Percentiles rank a stretch among this genome's conserved stretches.
Conservation (phyloP, 2,329 filamentous ascomycete species). For the Sordariomycetes sp. region DNA sequence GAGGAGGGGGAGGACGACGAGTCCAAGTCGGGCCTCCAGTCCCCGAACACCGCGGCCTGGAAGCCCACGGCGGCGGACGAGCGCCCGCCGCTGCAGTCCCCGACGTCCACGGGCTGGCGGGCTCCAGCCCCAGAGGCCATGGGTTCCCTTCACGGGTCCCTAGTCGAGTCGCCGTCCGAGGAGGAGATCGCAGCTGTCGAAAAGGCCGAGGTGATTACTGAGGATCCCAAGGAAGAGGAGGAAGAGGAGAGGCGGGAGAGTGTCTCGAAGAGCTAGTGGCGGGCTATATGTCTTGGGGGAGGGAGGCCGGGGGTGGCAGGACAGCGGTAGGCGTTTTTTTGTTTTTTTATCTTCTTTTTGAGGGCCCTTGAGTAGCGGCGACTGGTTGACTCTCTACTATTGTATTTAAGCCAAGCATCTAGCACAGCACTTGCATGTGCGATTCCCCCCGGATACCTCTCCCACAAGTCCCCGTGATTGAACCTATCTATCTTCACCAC, state of each 20-base stretch:
- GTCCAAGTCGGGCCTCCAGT: slow-evolving; percentile 20
- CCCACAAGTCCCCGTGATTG: neutral
- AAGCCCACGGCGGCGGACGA: slow-evolving; percentile 8
- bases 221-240: slow-evolving; percentile 18
- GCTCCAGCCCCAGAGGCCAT: slow-evolving; percentile 9
- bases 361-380: neutral
- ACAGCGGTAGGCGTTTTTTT: slow-evolving; percentile 1
- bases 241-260: slow-evolving; percentile 8
- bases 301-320: neutral
- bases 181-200: slow-evolving; percentile 22
- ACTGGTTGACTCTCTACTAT: neutral
- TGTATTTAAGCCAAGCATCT: neutral
- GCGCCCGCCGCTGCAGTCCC: slow-evolving; percentile 22
- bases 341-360: too few species aligned
- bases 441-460: too few species aligned
- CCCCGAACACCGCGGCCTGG: slow-evolving; percentile 16
- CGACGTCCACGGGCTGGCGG: slow-evolving; percentile 21
- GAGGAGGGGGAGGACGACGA: too few species aligned
- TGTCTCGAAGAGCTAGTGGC: neutral
- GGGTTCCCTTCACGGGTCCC: slow-evolving; percentile 18
- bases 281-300: neutral
- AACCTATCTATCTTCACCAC: neutral
- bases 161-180: slow-evolving; percentile 16
- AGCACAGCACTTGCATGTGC: neutral
- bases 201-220: slow-evolving; percentile 21